A percentile compares a stretch with the other conserved stretches of the same genome.
Conservation (phyloP, 2,329 filamentous ascomycete species). For the Neonectria ditissima region DNA sequence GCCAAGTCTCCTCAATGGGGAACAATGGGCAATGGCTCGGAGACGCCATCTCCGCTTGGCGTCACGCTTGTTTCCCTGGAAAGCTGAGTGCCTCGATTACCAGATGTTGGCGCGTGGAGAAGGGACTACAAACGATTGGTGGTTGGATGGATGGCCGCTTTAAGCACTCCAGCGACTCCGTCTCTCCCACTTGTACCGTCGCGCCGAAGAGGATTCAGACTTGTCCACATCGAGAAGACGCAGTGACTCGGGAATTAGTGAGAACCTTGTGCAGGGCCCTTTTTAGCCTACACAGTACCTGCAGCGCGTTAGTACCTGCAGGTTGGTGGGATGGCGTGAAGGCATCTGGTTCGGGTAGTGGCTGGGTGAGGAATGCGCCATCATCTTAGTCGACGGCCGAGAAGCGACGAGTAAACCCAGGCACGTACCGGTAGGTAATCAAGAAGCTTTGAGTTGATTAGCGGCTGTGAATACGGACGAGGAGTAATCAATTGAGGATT, state of each 20-base stretch:
- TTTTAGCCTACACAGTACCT: background rate
- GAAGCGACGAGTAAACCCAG: background rate
- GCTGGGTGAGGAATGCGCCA: constrained; percentile 1
- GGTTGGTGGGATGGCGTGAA: background rate
- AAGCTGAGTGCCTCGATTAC: background rate
- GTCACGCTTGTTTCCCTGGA: background rate
- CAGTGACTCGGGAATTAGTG: background rate
- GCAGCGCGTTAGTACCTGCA: background rate
- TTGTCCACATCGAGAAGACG: background rate
- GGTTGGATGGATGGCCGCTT: background rate
- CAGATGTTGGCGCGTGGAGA: background rate
- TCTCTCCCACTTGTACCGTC: background rate
- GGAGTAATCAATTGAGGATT: background rate
- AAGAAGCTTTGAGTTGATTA: background rate
- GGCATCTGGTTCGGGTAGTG: background rate
- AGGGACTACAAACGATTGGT: background rate
- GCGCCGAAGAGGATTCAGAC: background rate
- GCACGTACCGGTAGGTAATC: background rate
- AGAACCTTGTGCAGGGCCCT: background rate
- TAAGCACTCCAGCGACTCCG: background rate
- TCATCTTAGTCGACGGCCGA: background rate
- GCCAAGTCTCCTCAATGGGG: background rate
- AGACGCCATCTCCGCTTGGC: background rate
- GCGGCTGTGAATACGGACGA: background rate
- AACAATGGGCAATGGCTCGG: background rate